Evolutionary conservation across 164 flowering plant species (phyloP).

Genomic region (Saururus chinensis): DNA sequence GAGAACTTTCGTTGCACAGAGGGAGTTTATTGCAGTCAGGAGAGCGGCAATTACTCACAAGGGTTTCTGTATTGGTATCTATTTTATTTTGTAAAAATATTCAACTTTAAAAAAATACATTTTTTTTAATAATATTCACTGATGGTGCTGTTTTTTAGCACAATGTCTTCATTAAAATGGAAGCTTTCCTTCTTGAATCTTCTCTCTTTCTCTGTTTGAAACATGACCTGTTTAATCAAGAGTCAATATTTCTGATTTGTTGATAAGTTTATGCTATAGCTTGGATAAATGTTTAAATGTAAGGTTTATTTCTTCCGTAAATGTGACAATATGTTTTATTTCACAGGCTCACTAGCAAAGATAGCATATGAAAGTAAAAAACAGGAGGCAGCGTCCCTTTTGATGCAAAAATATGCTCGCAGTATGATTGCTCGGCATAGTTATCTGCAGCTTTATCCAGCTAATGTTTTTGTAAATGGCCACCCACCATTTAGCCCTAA

Average conservation of each 20-base stretch:
- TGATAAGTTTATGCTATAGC: too few relatives aligned
- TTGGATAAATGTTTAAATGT: too few relatives aligned
- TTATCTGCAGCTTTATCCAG: slow-evolving; percentile 41
- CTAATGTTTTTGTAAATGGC: slow-evolving; percentile 39
- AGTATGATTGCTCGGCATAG: slow-evolving; percentile 41
- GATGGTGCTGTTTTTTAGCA: too few relatives aligned
- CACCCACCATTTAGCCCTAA: too few relatives aligned
- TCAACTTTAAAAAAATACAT: too few relatives aligned
- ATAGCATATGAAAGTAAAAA: slow-evolving; percentile 35
- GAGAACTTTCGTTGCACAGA: slow-evolving; percentile 53
- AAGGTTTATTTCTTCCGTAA: too few relatives aligned
- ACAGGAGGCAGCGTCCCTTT: slow-evolving; percentile 51
- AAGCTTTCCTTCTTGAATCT: too few relatives aligned
- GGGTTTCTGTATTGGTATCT: slow-evolving; percentile 69
- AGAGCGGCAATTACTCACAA: slow-evolving; percentile 59
- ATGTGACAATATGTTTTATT: not conserved
- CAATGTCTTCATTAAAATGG: too few relatives aligned
- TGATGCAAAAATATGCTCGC: slow-evolving; percentile 57
- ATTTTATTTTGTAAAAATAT: not conserved
- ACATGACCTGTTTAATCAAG: too few relatives aligned
- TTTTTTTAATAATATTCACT: too few relatives aligned
- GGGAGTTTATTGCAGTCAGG: slow-evolving; percentile 34
- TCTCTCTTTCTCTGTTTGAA: too few relatives aligned
- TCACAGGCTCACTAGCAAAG: slow-evolving; percentile 64
- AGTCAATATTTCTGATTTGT: too few relatives aligned